Percentiles rank a stretch among this genome's conserved stretches.
Conservation (phyloP, 345 rosid genomes). For the Trapa incisa region DNA sequence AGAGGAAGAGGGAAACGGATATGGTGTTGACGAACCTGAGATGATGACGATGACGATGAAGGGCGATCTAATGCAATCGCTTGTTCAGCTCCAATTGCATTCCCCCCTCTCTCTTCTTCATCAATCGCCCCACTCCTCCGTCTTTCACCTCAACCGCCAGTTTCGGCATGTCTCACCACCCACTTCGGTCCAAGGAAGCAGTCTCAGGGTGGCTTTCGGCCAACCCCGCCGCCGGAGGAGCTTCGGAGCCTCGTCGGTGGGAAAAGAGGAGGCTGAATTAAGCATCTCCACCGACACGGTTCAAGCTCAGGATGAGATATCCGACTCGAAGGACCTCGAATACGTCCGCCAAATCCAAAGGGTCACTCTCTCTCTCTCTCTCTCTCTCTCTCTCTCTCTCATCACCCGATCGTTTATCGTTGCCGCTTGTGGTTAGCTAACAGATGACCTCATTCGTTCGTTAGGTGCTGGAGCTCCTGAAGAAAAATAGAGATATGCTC, state of each 20-base stretch:
- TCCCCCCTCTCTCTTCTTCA: not conserved
- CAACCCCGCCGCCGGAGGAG: constrained; percentile 2
- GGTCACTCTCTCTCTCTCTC: constrained; percentile 10
- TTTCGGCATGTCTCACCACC: not conserved
- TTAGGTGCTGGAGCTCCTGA: constrained; percentile 72
- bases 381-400: not conserved
- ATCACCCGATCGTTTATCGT: not conserved
- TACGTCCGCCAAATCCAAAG: constrained; percentile 28
- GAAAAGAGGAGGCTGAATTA: constrained; percentile 25
- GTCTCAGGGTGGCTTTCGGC: not conserved
- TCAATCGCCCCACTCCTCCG: not conserved
- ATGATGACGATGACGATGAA: not conserved
- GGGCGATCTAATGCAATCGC: not conserved
- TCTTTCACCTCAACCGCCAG: not conserved
- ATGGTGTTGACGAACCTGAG: not conserved
- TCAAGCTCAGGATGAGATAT: constrained; percentile 10
- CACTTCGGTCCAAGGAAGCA: not conserved
- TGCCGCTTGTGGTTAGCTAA: not conserved
- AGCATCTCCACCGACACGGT: constrained; percentile 10
- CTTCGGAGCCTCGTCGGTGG: constrained; percentile 13
- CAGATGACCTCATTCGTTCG: not conserved
- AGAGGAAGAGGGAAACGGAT: not conserved
- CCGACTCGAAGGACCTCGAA: constrained; percentile 27
- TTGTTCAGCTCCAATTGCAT: not conserved
- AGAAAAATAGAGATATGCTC: constrained; percentile 81